Evolutionary conservation across 129 eudicot genomes (phyloP).

Genomic region (Flaveria robusta): DNA sequence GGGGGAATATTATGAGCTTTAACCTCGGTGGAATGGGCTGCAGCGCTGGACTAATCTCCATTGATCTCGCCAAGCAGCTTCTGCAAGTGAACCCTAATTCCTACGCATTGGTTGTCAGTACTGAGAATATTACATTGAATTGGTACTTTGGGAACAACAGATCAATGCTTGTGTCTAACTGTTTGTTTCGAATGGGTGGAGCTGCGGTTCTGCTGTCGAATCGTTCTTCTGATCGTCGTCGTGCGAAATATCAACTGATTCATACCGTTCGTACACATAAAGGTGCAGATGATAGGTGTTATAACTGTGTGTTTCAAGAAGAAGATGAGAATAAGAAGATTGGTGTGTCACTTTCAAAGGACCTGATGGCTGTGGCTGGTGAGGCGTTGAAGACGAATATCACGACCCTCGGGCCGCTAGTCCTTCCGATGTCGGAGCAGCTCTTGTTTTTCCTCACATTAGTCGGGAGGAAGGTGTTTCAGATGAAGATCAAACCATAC

Average conservation of each 20-base stretch:
- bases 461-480: slow-evolving; percentile 58
- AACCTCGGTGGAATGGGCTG: slow-evolving; percentile 97
- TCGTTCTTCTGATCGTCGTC: slow-evolving; percentile 51
- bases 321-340: slow-evolving; percentile 52
- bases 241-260: slow-evolving; percentile 69
- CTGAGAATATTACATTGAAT: slow-evolving; percentile 64
- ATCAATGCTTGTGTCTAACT: slow-evolving; percentile 69
- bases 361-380: slow-evolving; percentile 72
- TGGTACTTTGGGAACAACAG: slow-evolving; percentile 76
- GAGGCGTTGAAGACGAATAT: slow-evolving; percentile 73
- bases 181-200: slow-evolving; percentile 80
- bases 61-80: slow-evolving; percentile 76
- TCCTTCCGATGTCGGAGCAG: slow-evolving; percentile 82
- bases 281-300: slow-evolving; percentile 67
- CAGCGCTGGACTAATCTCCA: slow-evolving; percentile 77
- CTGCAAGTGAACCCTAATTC: slow-evolving; percentile 74
- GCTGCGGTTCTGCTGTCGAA: slow-evolving; percentile 74
- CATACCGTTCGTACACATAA: slow-evolving; percentile 74
- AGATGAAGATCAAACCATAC: slow-evolving; percentile 71
- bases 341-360: slow-evolving; percentile 67
- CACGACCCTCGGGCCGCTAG: slow-evolving; percentile 70
- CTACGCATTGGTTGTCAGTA: slow-evolving; percentile 68
- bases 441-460: slow-evolving; percentile 57
- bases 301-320: slow-evolving; percentile 63
- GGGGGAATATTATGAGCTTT: slow-evolving; percentile 72